A percentile compares a stretch with the other conserved stretches of the same genome.
Conservation (phyloP, 768 basidiomycete species). For the Macrocybe gigantea region DNA sequence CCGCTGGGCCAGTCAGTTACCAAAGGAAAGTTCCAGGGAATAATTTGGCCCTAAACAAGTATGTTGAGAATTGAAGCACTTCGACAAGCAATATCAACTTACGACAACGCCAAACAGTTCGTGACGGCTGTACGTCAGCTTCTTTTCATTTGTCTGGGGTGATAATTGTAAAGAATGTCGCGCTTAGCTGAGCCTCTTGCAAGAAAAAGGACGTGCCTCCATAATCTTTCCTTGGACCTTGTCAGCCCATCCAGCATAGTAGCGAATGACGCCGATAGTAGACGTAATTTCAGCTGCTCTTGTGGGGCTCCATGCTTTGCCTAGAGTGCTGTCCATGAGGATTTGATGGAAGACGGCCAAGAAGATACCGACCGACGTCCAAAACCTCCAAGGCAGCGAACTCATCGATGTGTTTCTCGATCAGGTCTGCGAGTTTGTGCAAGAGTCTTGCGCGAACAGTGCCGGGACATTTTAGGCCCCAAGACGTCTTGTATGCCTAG, state of each 20-base stretch:
- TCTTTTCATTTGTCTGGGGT: conserved; percentile 18
- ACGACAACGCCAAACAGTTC: conserved; percentile 51
- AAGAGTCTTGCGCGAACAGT: conserved; percentile 14
- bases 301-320: conserved; percentile 49
- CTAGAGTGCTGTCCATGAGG: conserved; percentile 14
- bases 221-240: conserved; percentile 75
- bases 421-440: conserved; percentile 21
- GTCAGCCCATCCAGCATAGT: conserved; percentile 91
- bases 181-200: background rate
- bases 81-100: conserved; percentile 1
- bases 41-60: conserved; percentile 31
- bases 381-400: conserved; percentile 19
- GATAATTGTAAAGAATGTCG: background rate
- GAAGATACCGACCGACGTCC: conserved; percentile 11
- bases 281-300: conserved; percentile 42
- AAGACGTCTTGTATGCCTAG: conserved; percentile 41
- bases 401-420: conserved; percentile 18
- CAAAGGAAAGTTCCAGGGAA: conserved; percentile 47
- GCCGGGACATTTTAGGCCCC: conserved; percentile 59
- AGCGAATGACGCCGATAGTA: conserved; percentile 50
- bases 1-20: conserved; percentile 1
- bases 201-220: conserved; percentile 33
- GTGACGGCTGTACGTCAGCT: conserved; percentile 25
- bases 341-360: background rate
- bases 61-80: background rate